Evolutionary conservation across 2,329 filamentous ascomycete genomes (phyloP).

Genomic region (Colletotrichum gigasporum): DNA sequence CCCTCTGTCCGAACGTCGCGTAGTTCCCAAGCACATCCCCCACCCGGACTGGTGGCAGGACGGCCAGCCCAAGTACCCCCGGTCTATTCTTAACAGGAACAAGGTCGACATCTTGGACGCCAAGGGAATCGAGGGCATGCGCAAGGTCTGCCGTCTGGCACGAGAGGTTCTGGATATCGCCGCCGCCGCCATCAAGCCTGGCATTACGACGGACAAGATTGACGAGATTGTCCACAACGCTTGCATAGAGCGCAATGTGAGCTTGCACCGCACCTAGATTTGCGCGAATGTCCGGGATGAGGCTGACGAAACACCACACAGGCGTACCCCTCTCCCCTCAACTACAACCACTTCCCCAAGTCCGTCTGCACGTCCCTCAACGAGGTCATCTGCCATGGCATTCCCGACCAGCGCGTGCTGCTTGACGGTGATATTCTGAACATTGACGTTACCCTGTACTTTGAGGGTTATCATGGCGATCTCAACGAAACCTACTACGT

Average conservation of each 20-base stretch:
- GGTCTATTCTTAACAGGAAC: slow-evolving; percentile 73
- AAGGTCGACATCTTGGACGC: slow-evolving; percentile 86
- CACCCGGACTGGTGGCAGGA: slow-evolving; percentile 89
- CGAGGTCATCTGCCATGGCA: slow-evolving; percentile 98
- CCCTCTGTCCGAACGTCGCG: slow-evolving; percentile 77
- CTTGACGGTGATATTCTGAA: slow-evolving; percentile 96
- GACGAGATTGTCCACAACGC: slow-evolving; percentile 96
- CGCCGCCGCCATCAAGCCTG: slow-evolving; percentile 84
- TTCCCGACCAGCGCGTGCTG: slow-evolving; percentile 88
- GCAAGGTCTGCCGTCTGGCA: slow-evolving; percentile 86
- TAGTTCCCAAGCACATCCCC: slow-evolving; percentile 81
- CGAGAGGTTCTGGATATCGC: slow-evolving; percentile 94
- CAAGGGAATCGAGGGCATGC: slow-evolving; percentile 87
- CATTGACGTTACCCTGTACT: slow-evolving; percentile 94
- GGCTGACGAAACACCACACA: slow-evolving; percentile 45
- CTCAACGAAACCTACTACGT: slow-evolving; percentile 99
- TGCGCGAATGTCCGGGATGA: no score
- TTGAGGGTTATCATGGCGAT: slow-evolving; percentile 94
- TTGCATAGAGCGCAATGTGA: slow-evolving; percentile 89
- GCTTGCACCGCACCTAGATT: slow-evolving; percentile 40
- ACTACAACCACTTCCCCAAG: slow-evolving; percentile 97
- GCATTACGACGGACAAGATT: slow-evolving; percentile 94
- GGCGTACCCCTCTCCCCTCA: slow-evolving; percentile 94
- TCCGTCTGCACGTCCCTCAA: slow-evolving; percentile 97
- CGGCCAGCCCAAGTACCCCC: slow-evolving; percentile 75